A percentile compares a stretch with the other conserved stretches of the same genome.
phyloP scores from a whole-genome alignment of 2,329 filamentous ascomycete species.

The Xenoacremonium recifei region DNA sequence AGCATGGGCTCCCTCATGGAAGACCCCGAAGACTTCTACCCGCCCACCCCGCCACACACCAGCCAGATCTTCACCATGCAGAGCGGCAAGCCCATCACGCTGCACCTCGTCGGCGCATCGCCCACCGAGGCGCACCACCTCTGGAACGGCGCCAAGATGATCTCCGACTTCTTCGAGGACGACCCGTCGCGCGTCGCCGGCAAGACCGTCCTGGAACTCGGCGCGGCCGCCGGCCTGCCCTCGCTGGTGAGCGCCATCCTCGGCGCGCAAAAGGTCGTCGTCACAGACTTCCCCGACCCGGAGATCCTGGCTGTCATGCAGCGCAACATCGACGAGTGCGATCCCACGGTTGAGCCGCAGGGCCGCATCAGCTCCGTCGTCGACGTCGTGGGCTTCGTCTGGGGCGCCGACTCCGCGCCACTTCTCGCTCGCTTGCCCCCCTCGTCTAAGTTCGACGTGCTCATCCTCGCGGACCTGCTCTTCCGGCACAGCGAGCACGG shows the following conservation, averaged over 20 bases:
- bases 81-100: constrained; percentile 61
- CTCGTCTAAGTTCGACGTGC: constrained; percentile 63
- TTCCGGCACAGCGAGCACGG: constrained; percentile 89
- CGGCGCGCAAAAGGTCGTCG: constrained; percentile 69
- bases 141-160: constrained; percentile 84
- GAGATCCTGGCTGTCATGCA: constrained; percentile 80
- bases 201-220: constrained; percentile 81
- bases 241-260: constrained; percentile 73
- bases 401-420: constrained; percentile 66
- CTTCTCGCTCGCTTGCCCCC: constrained; percentile 49
- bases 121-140: constrained; percentile 87
- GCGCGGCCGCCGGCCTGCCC: constrained; percentile 83
- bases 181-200: constrained; percentile 60
- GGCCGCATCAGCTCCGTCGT: constrained; percentile 38
- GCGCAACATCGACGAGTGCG: constrained; percentile 67
- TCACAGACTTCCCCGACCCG: constrained; percentile 85
- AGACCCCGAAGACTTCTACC: constrained; percentile 79
- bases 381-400: constrained; percentile 72
- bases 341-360: constrained; percentile 32
- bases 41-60: constrained; percentile 73
- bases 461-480: constrained; percentile 84
- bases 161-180: constrained; percentile 75
- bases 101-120: constrained; percentile 83
- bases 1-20: constrained; percentile 62
- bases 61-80: constrained; percentile 69